These are phyloP conservation scores for Didymella glomerata DNA, from an alignment of 2,329 filamentous ascomycete species.

Conservation along the genomic window DNA sequence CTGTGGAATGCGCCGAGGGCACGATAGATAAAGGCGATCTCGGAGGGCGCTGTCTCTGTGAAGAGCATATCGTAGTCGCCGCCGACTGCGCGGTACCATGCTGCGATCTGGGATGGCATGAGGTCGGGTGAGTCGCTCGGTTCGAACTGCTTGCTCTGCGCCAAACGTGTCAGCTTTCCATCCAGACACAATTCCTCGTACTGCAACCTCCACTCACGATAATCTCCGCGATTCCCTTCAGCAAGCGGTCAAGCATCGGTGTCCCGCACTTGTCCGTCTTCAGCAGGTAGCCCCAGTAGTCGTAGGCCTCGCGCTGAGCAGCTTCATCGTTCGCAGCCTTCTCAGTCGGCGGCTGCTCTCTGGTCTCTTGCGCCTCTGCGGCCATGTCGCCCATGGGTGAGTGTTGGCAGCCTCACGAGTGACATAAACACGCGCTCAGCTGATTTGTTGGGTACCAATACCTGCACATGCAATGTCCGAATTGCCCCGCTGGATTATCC, in stretches of 20 bases:
- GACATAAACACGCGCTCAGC: conserved; percentile 26
- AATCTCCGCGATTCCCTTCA: conserved; percentile 57
- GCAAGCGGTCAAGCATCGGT: conserved; percentile 55
- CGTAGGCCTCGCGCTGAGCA: conserved; percentile 54
- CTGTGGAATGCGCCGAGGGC: conserved; percentile 89
- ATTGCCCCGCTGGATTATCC: conserved; percentile 24
- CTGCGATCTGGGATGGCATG: conserved; percentile 58
- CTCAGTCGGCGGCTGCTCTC: conserved; percentile 31
- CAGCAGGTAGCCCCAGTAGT: conserved; percentile 62
- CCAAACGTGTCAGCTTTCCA: conserved; percentile 23
- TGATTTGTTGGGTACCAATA: conserved; percentile 29
- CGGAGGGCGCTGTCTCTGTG: conserved; percentile 73
- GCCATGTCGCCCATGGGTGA: conserved; percentile 37
- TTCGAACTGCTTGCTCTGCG: conserved; percentile 54
- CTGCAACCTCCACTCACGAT: conserved; percentile 50
- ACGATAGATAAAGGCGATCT: conserved; percentile 91
- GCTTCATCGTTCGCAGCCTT: conserved; percentile 37
- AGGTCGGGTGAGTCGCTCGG: conserved; percentile 57
- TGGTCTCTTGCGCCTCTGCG: conserved; percentile 35
- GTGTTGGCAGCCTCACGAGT: conserved; percentile 9
- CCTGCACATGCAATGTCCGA: conserved; percentile 32
- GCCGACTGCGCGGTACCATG: conserved; percentile 59
- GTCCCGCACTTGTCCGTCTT: conserved; percentile 61
- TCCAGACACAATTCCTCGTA: background rate
- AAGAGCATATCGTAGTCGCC: conserved; percentile 70